Percentiles rank a stretch among this genome's conserved stretches.
phyloP scores from a whole-genome alignment of 2,329 filamentous ascomycete species.

The Chaetothyriales sp. region DNA sequence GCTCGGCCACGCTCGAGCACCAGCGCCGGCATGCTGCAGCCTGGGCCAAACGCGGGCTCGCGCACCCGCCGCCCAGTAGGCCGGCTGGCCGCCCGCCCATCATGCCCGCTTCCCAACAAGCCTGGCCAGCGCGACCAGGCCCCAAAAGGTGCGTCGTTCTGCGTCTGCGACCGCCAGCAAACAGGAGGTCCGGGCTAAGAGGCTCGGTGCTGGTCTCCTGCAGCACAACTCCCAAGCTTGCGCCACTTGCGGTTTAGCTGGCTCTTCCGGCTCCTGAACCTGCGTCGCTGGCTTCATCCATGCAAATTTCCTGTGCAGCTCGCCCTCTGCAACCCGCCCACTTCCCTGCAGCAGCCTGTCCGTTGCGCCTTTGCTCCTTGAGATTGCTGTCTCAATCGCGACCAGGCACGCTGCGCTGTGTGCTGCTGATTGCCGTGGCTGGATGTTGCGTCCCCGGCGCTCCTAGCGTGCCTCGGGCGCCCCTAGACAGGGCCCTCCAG shows the following conservation, averaged over 20 bases:
- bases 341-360: background rate
- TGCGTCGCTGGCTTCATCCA: background rate
- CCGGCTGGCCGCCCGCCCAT: background rate
- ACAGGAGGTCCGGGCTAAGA: background rate
- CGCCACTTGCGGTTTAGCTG: background rate
- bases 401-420: background rate
- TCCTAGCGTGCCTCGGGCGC: background rate
- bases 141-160: background rate
- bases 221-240: background rate
- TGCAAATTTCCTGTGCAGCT: background rate
- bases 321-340: background rate
- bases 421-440: background rate
- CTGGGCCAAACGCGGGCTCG: no score
- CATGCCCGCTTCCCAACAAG: background rate
- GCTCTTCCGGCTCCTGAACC: background rate
- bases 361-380: background rate
- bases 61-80: no score
- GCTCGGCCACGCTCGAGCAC: no score
- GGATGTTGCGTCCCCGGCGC: no score
- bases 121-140: no score
- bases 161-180: background rate
- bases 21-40: no score
- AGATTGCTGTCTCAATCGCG: background rate
- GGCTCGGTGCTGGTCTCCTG: background rate
- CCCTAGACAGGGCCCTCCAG: background rate